These are phyloP conservation scores for Lachancea kluyveri DNA, from an alignment of 805 yeast genomes.

Conservation along the genomic window DNA sequence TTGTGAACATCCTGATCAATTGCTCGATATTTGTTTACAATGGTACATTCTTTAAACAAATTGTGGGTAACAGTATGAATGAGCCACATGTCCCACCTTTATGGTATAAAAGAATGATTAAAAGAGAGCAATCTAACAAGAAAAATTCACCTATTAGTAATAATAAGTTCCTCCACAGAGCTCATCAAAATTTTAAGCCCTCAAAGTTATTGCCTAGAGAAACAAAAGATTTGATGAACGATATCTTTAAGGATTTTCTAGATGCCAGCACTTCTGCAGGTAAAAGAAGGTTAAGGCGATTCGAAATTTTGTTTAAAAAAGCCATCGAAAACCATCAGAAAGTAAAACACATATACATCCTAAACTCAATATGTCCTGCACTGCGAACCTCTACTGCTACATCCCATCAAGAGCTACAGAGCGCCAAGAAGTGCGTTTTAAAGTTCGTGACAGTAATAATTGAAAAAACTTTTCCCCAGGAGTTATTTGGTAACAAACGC, in stretches of 20 bases:
- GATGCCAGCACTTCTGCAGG: too few relatives aligned
- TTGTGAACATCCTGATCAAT: slow-evolving; percentile 36
- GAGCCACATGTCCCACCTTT: slow-evolving; percentile 14
- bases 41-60: slow-evolving; percentile 12
- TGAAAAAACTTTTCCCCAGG: slow-evolving; percentile 44
- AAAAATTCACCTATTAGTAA: slow-evolving; percentile 3
- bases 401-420: slow-evolving; percentile 30
- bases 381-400: neutral
- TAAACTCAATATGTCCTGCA: slow-evolving; percentile 12
- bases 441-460: slow-evolving; percentile 38
- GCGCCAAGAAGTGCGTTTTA: slow-evolving; percentile 33
- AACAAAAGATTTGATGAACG: neutral
- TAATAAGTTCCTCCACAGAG: slow-evolving; percentile 7
- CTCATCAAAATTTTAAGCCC: slow-evolving; percentile 1
- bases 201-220: slow-evolving; percentile 1
- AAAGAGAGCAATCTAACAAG: neutral
- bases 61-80: slow-evolving; percentile 19
- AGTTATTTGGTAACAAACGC: slow-evolving; percentile 43
- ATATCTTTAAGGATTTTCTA: neutral
- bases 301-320: neutral
- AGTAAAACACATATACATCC: slow-evolving; percentile 10
- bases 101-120: slow-evolving; percentile 8
- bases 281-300: neutral
- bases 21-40: slow-evolving; percentile 26
- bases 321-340: slow-evolving; percentile 6